Evolutionary conservation across 176 grass and related monocot genomes (phyloP).

Genomic region (Aegilops speltoides): DNA sequence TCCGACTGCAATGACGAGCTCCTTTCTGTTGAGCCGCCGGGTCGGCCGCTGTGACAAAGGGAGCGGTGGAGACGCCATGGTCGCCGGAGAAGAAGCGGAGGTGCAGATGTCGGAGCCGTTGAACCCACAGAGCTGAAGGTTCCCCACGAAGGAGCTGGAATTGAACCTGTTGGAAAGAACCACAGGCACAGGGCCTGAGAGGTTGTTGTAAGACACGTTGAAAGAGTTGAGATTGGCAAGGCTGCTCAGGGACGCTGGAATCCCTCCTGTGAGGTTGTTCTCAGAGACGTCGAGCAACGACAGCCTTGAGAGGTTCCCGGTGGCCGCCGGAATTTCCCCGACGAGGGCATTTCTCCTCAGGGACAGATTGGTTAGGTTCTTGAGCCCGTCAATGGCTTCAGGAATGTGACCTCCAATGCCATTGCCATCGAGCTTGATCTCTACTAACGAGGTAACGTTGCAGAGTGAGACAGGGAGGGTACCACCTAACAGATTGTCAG

Average conservation of each 20-base stretch:
- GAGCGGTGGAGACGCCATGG: constrained; percentile 33
- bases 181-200: constrained; percentile 65
- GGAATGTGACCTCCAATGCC: constrained; percentile 51
- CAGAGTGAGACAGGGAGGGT: constrained; percentile 49
- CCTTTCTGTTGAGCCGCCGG: constrained; percentile 61
- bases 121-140: constrained; percentile 85
- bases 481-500: constrained; percentile 51
- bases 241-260: constrained; percentile 56
- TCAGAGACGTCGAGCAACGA: constrained; percentile 68
- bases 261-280: constrained; percentile 82
- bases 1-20: constrained; percentile 62
- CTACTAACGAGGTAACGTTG: constrained; percentile 47
- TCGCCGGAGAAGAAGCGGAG: constrained; percentile 48
- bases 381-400: constrained; percentile 54
- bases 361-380: constrained; percentile 61
- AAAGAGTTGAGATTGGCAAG: constrained; percentile 61
- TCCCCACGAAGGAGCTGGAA: constrained; percentile 82
- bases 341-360: constrained; percentile 50
- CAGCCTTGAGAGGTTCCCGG: constrained; percentile 67
- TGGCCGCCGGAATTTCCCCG: constrained; percentile 58
- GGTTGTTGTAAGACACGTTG: constrained; percentile 77
- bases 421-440: constrained; percentile 60
- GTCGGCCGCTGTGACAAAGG: constrained; percentile 30
- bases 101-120: constrained; percentile 68
- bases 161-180: constrained; percentile 85